phyloP scores from a whole-genome alignment of 768 basidiomycete species.

The Pleurotus platypus region DNA sequence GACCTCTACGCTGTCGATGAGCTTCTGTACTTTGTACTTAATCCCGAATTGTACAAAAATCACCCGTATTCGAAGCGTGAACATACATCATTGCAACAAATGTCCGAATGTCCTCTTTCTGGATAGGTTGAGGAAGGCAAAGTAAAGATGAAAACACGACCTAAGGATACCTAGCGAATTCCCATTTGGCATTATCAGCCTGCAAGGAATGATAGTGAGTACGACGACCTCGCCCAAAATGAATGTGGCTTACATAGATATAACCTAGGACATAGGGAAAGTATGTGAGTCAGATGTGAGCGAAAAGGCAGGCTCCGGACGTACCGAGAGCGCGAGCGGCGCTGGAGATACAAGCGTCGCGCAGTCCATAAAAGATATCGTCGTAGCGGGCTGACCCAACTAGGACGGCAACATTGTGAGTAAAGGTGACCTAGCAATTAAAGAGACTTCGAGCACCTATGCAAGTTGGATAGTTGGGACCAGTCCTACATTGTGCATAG shows the following conservation, averaged over 20 bases:
- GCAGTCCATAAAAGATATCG: neutral
- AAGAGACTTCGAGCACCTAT: neutral
- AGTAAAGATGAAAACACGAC: no score
- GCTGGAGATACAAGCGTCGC: constrained; percentile 1
- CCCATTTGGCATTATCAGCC: constrained; percentile 6
- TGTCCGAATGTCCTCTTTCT: no score
- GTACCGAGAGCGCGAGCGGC: constrained; percentile 1
- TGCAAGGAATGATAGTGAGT: neutral
- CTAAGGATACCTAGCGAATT: neutral
- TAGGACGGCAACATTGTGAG: neutral
- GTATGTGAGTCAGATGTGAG: neutral
- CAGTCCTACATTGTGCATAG: constrained; percentile 1
- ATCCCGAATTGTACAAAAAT: no score
- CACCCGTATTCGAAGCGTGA: no score
- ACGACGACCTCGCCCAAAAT: neutral
- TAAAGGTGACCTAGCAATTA: neutral
- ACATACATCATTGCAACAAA: no score
- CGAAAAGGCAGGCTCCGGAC: neutral
- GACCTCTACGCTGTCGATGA: no score
- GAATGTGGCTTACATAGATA: neutral
- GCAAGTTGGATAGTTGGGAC: neutral
- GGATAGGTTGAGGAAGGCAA: no score
- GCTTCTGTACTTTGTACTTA: no score
- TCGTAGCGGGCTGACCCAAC: neutral
- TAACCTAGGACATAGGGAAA: neutral